A percentile compares a stretch with the other conserved stretches of the same genome.
phyloP scores from a whole-genome alignment of 106 monocot genomes.

The Platanthera zijinensis region DNA sequence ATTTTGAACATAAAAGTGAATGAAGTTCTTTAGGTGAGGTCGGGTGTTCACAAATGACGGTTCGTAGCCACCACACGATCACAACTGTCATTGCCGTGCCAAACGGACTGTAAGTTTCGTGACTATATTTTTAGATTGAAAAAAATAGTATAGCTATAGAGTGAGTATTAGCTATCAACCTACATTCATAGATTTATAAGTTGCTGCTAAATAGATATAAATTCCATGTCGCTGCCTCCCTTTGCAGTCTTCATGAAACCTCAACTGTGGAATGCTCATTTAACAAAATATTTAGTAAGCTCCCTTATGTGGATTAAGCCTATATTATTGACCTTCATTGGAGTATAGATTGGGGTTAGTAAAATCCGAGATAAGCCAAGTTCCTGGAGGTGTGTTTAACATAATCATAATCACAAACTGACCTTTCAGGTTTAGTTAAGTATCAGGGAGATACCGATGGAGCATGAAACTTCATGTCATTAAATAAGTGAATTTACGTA shows the following conservation, averaged over 20 bases:
- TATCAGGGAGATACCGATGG: not conserved
- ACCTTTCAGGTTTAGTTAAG: not conserved
- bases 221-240: not conserved
- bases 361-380: not conserved
- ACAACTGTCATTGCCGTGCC: no score
- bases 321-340: not conserved
- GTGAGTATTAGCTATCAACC: not conserved
- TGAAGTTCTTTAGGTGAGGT: no score
- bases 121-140: no score
- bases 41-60: no score
- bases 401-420: not conserved
- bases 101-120: no score
- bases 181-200: not conserved
- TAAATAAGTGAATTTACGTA: no score
- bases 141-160: not conserved
- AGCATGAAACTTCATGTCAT: no score
- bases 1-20: no score
- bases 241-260: not conserved
- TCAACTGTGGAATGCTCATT: not conserved
- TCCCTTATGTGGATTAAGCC: not conserved
- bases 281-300: not conserved
- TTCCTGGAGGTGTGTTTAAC: not conserved
- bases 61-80: no score
- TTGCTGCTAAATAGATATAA: not conserved
- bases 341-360: not conserved